Base-by-base conservation (phyloP, 495 filamentous ascomycete species). In the Penicillium silybi region DNA sequence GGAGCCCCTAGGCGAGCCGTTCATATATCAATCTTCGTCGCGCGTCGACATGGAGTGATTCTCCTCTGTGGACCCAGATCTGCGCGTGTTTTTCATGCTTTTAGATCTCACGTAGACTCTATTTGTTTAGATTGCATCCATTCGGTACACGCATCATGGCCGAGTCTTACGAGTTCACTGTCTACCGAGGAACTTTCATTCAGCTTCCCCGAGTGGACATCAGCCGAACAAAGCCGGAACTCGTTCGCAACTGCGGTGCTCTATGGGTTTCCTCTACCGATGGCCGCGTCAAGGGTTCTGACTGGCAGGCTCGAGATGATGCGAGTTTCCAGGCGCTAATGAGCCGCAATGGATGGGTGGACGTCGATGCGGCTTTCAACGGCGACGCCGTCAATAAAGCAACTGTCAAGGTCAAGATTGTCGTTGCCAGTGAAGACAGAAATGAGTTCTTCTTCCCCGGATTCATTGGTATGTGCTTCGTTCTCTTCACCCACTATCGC, bases 391-490 rank as follows among this genome's bases (percentile, higher is more conserved):
- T 32, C 2, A 40, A 38, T 41, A 17, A 23, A 19, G 13, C 37
- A 2, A 51, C 23, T n/a, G 35, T 48, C 22, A 61, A 52, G 16
- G 66, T 68, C 18, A 55, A 40, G 40, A 47, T 74, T 25, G 47
- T 74, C 7, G 34, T 40, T 41, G 65, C 64, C 55, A 71, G 64
- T 56, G 56, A 69, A 46, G 50, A 71, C 41, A 55, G 59, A 59
- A 68, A 72, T 57, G 74, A 74, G 50, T 97, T 96, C 69, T 96
- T 92, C 73, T 96, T 97, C 59, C 92, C 92, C 0, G 92, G 92
- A 13, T 95, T 97, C 65, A 85, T 97, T 40, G 90, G 89, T 91
- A 53, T 44, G 61, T 59, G 15, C 41, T 9, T 29, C 20, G 18
- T 42, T 26, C 42, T 50, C 16, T 18, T 39, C 44, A 2, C 29